Base-by-base conservation (phyloP, 495 filamentous ascomycete genomes). In the Daldinia grandis region DNA sequence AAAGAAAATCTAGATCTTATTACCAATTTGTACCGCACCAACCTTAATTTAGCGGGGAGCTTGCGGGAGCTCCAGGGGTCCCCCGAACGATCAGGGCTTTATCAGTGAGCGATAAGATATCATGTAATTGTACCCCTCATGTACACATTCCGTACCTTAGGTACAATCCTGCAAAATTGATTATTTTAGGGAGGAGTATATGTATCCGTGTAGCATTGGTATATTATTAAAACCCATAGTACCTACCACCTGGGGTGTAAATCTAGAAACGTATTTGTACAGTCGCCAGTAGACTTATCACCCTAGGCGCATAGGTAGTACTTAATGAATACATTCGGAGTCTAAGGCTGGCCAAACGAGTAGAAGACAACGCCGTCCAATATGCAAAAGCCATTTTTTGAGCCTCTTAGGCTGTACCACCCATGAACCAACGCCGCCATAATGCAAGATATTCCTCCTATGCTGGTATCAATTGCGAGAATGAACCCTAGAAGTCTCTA, bases 401-500 rank as follows among this genome's bases (percentile, higher is more conserved):
- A 31, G 55, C 51, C 69, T 28, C 54, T 56, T 24, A 19, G 40
- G 58, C 27, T 66, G 58, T 55, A 61, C 58, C 64, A 33, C 30
- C 64, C 38, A 27, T 62, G 35, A 69, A 68, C 58, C 40, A 75
- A 74, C 75, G 75, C 75, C 75, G 59, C 73, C 75, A 69, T 71
- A 63, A 77, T 77, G 75, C 73, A 67, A 61, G 56, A 47, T 66
- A 64, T 58, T 64, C 55, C 40, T 64, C 44, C 67, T 28, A 54
- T 27, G 67, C 35, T 35, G 62, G 59, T 68, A 66, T 74, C 67
- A 62, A 31, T 62, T 57, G 50, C 44, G 40, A 60, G 44, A 64
- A 56, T 17, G 42, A 67, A 62, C 40, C 51, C 86, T 71, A 94
- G 75, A 90, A 98, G 79, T 99, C 95, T 60, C 91, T 84, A 68